Conservation (phyloP, 352 stramenopile species). For the Pythium aquatile region DNA sequence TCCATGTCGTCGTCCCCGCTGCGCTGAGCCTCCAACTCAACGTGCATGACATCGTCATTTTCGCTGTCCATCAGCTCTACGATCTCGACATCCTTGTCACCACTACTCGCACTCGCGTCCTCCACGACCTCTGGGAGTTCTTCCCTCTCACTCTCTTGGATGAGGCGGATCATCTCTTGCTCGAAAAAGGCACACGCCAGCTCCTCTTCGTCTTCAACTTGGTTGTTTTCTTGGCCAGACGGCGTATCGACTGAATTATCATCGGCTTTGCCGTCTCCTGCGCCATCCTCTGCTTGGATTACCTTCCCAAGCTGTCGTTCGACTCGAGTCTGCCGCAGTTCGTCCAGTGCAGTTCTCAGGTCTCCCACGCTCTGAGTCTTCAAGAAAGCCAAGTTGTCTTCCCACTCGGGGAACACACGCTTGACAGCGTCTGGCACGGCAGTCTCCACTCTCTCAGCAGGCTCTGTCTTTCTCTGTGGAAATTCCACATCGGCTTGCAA, state of each 20-base stretch:
- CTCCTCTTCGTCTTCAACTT: constrained; percentile 6
- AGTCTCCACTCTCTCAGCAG: not conserved
- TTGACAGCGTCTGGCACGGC: constrained; percentile 40
- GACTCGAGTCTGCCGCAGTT: constrained; percentile 14
- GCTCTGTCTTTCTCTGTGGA: not conserved
- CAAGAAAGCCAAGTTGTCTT: constrained; percentile 46
- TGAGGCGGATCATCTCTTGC: constrained; percentile 16
- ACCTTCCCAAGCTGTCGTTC: not conserved
- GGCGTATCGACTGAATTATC: not conserved
- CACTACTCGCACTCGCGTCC: not conserved
- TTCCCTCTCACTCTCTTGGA: not conserved
- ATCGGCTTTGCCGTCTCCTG: not conserved
- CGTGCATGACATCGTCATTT: not conserved
- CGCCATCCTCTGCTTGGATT: not conserved
- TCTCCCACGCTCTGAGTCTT: constrained; percentile 31
- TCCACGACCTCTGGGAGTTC: not conserved
- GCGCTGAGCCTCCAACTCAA: not conserved
- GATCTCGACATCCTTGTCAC: constrained; percentile 9
- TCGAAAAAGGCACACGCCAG: constrained; percentile 26
- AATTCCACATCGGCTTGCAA: not conserved
- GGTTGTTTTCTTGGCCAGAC: not conserved
- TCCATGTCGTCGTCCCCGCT: not conserved
- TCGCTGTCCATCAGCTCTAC: constrained; percentile 20
- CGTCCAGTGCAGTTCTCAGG: constrained; percentile 25
- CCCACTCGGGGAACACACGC: constrained; percentile 47